These are phyloP conservation scores for Martiniozyma abietophila DNA, from an alignment of 805 yeast genomes.

Conservation along the genomic window DNA sequence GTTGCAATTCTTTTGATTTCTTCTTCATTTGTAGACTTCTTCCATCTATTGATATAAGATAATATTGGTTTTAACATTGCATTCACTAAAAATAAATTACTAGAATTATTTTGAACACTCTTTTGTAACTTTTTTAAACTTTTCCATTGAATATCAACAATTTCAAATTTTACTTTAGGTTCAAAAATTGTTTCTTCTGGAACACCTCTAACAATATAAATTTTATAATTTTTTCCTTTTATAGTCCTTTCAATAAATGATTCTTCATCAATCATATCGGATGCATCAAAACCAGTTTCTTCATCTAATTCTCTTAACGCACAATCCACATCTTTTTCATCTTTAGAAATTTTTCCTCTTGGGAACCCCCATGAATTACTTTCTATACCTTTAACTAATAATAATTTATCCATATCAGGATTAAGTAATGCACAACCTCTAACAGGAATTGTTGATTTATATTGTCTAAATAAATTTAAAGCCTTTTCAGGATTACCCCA, in stretches of 20 bases:
- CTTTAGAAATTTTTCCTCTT: conserved; percentile 91
- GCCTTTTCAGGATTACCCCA: conserved; percentile 84
- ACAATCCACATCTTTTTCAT: conserved; percentile 80
- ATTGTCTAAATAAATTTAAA: conserved; percentile 65
- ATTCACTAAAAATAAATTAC: conserved; percentile 35
- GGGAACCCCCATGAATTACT: conserved; percentile 89
- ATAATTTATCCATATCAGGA: conserved; percentile 52
- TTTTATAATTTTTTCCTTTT: conserved; percentile 75
- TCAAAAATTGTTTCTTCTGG: conserved; percentile 68
- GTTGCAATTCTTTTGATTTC: conserved; percentile 58
- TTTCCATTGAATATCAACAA: conserved; percentile 73
- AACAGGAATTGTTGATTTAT: conserved; percentile 88
- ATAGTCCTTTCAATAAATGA: conserved; percentile 76
- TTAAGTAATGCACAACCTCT: conserved; percentile 90
- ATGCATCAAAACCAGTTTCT: conserved; percentile 86
- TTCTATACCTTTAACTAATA: conserved; percentile 80
- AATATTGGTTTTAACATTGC: conserved; percentile 42
- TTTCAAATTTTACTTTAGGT: conserved; percentile 85
- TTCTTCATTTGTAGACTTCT: conserved; percentile 40
- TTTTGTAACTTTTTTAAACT: conserved; percentile 40
- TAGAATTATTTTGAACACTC: conserved; percentile 22
- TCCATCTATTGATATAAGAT: conserved; percentile 48
- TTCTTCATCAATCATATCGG: conserved; percentile 54
- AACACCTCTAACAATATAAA: conserved; percentile 67
- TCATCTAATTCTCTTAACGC: conserved; percentile 88